phyloP scores from a whole-genome alignment of 208 protist species.

The Leishmania martiniquensis region DNA sequence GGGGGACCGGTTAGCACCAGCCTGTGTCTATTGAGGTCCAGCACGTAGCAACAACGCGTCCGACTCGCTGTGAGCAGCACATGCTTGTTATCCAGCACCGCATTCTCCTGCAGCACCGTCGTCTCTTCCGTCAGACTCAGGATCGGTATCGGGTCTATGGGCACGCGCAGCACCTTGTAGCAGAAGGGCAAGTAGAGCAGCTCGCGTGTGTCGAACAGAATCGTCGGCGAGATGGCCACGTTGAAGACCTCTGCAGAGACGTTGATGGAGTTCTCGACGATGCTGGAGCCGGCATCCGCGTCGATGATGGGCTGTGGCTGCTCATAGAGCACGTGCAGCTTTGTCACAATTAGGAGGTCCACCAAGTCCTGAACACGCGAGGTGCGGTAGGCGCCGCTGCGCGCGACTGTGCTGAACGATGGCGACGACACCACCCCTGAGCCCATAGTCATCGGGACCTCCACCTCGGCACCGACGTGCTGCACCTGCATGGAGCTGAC shows the following conservation, averaged over 20 bases:
- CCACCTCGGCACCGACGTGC: slow-evolving; percentile 52
- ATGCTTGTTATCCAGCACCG: slow-evolving; percentile 72
- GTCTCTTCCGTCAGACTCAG: slow-evolving; percentile 53
- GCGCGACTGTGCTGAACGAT: background rate
- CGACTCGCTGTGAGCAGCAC: slow-evolving; percentile 65
- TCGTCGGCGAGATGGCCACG: slow-evolving; percentile 65
- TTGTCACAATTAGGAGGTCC: slow-evolving; percentile 32
- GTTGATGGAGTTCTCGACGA: slow-evolving; percentile 49
- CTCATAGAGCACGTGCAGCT: slow-evolving; percentile 25
- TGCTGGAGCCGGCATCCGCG: slow-evolving; percentile 28
- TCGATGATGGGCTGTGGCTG: slow-evolving; percentile 33
- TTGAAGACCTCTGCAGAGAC: slow-evolving; percentile 39
- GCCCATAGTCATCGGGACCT: background rate
- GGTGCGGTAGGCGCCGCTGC: background rate
- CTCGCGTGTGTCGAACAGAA: slow-evolving; percentile 74
- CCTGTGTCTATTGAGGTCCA: slow-evolving; percentile 73
- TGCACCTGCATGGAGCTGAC: slow-evolving; percentile 30
- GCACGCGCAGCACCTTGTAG: slow-evolving; percentile 66
- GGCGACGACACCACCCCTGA: background rate
- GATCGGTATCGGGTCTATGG: slow-evolving; percentile 62
- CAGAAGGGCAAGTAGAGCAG: slow-evolving; percentile 84
- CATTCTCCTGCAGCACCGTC: slow-evolving; percentile 54
- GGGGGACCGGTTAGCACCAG: slow-evolving; percentile 59
- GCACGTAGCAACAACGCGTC: slow-evolving; percentile 68
- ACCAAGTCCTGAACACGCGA: slow-evolving; percentile 43